A percentile compares a stretch with the other conserved stretches of the same genome.
Conservation (phyloP, 73 alveolate genomes). For the Tetrahymena thermophila region DNA sequence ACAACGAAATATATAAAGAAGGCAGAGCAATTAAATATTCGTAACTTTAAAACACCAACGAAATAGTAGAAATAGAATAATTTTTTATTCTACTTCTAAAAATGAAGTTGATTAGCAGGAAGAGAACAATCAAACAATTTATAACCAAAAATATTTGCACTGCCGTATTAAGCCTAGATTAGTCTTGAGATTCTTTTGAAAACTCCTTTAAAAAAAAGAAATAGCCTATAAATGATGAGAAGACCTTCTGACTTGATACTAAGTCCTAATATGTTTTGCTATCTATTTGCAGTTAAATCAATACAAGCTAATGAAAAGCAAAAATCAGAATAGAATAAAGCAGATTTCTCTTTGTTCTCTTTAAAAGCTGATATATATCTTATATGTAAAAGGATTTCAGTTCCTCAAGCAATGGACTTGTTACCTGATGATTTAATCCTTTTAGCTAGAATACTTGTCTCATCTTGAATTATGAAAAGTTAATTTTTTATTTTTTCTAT, state of each 20-base stretch:
- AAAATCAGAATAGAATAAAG: not conserved
- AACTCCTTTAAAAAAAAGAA: not conserved
- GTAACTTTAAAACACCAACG: not conserved
- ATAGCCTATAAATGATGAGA: not conserved
- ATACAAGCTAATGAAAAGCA: not conserved
- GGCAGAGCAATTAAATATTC: not conserved
- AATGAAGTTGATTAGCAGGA: not conserved
- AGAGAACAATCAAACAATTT: not conserved
- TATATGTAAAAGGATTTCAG: too few relatives aligned
- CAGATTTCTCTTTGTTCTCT: not conserved
- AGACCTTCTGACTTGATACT: not conserved
- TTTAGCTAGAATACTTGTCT: not conserved
- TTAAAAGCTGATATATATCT: not conserved
- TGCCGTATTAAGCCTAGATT: not conserved
- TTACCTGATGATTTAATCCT: not conserved
- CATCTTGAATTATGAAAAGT: not conserved
- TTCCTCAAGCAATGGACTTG: not conserved
- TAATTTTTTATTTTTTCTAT: too few relatives aligned
- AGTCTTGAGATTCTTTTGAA: not conserved
- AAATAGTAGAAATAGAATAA: not conserved
- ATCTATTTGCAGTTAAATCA: not conserved
- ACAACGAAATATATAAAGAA: not conserved
- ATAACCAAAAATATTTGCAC: not conserved
- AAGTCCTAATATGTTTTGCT: not conserved
- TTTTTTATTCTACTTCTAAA: not conserved